Evolutionary conservation across 441 rosid species (phyloP).

Genomic region (Erodium chrysanthum): DNA sequence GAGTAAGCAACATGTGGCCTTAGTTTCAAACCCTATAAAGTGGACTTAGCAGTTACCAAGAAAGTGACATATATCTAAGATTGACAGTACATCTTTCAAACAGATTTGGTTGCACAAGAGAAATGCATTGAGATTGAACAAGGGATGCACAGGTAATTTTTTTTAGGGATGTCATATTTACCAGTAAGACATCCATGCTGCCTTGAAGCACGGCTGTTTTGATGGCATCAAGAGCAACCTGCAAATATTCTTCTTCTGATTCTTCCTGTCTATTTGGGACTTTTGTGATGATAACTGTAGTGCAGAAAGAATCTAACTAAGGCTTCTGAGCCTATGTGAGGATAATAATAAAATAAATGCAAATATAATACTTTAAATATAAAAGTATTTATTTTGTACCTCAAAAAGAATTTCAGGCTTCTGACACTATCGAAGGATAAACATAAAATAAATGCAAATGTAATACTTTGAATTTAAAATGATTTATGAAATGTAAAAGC

Average conservation of each 20-base stretch:
- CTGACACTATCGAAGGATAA: conserved; percentile 3
- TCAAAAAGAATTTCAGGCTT: too few relatives aligned
- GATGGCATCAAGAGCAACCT: conserved; percentile 60
- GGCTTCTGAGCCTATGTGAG: not conserved
- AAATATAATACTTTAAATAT: not conserved
- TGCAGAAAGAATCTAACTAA: conserved; percentile 18
- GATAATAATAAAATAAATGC: conserved; percentile 4
- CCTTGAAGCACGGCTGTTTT: conserved; percentile 75
- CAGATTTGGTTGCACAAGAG: not conserved
- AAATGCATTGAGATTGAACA: conserved; percentile 10
- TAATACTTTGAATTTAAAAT: not conserved
- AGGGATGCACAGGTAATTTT: not conserved
- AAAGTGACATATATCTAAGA: not conserved
- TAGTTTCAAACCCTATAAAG: not conserved
- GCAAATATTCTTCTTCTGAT: conserved; percentile 44
- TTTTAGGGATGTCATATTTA: conserved; percentile 22
- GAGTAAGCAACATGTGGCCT: conserved; percentile 4
- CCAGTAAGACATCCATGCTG: conserved; percentile 73
- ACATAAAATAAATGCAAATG: not conserved
- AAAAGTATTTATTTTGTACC: not conserved
- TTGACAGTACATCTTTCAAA: not conserved
- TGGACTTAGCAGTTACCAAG: not conserved
- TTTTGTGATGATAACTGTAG: conserved; percentile 56
- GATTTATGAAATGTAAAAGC: not conserved
- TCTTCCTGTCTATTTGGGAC: conserved; percentile 43